Evolutionary conservation across 257 asterid genomes (phyloP).

Genomic region (Plantago elongata): DNA sequence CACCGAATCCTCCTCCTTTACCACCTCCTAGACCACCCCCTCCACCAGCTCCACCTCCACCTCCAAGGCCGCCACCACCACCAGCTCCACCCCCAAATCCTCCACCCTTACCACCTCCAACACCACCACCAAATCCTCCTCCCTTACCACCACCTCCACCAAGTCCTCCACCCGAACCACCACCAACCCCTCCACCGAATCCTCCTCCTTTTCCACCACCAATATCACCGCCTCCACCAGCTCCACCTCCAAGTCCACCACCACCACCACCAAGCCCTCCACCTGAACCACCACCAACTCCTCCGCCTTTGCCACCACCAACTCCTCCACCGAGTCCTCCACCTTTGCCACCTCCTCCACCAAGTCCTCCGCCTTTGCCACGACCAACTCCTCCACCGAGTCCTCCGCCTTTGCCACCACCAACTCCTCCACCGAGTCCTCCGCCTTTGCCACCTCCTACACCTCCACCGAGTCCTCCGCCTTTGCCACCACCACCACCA

Average conservation of each 20-base stretch:
- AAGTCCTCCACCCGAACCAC: constrained; percentile 17
- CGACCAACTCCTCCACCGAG: constrained; percentile 32
- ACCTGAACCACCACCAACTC: constrained; percentile 20
- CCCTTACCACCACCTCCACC: constrained; percentile 23
- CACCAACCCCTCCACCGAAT: constrained; percentile 19
- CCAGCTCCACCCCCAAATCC: constrained; percentile 31
- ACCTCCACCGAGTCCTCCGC: constrained; percentile 32
- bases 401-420: constrained; percentile 20
- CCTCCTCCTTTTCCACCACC: constrained; percentile 19
- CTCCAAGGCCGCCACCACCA: constrained; percentile 13
- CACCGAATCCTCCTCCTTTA: neutral
- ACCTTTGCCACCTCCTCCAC: constrained; percentile 17
- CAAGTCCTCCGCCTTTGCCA: constrained; percentile 11
- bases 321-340: constrained; percentile 22
- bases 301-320: constrained; percentile 7
- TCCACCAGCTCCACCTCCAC: no score
- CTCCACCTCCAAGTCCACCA: constrained; percentile 16
- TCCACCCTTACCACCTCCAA: constrained; percentile 18
- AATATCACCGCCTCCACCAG: constrained; percentile 28
- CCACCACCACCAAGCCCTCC: constrained; percentile 21
- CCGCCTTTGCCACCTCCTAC: constrained; percentile 26
- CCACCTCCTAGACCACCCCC: neutral
- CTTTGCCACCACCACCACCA: constrained; percentile 26
- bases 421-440: constrained; percentile 21
- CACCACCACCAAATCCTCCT: constrained; percentile 19